Percentiles rank a stretch among this genome's conserved stretches.
These are phyloP conservation scores for Boletus coccyginus DNA, from an alignment of 768 basidiomycete species.

Conservation along the genomic window DNA sequence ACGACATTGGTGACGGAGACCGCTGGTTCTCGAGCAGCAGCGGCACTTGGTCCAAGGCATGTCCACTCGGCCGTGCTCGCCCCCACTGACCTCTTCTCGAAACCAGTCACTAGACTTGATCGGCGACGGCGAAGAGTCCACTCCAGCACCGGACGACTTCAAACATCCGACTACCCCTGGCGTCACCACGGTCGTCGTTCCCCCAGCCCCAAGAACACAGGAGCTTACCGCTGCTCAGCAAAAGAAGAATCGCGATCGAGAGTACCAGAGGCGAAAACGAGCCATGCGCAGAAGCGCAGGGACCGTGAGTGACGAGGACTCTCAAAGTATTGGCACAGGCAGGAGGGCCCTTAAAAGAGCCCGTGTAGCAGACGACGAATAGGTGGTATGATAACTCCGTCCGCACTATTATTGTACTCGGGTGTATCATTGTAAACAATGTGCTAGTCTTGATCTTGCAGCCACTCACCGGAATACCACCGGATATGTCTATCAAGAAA, in stretches of 20 bases:
- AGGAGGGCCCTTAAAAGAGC: constrained; percentile 69
- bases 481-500: no score
- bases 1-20: constrained; percentile 75
- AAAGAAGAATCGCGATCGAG: constrained; percentile 76
- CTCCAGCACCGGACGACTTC: constrained; percentile 64
- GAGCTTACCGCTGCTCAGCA: constrained; percentile 70
- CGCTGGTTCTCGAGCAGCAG: constrained; percentile 84
- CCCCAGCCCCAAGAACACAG: constrained; percentile 65
- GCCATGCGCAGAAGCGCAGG: constrained; percentile 62
- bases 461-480: no score
- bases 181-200: constrained; percentile 73
- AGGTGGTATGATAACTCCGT: constrained; percentile 9
- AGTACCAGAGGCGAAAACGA: constrained; percentile 78
- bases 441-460: no score
- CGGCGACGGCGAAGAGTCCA: constrained; percentile 63
- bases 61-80: constrained; percentile 2
- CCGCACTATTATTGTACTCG: constrained; percentile 4
- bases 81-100: constrained; percentile 5
- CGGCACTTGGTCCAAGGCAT: constrained; percentile 69
- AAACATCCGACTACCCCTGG: constrained; percentile 67
- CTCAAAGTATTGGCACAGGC: constrained; percentile 41
- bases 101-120: constrained; percentile 72
- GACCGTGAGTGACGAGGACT: constrained; percentile 73
- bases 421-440: not conserved
- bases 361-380: constrained; percentile 66